Percentiles rank a stretch among this genome's conserved stretches.
Conservation (phyloP, 176 grass and related monocot species). For the Oryza meyeriana region DNA sequence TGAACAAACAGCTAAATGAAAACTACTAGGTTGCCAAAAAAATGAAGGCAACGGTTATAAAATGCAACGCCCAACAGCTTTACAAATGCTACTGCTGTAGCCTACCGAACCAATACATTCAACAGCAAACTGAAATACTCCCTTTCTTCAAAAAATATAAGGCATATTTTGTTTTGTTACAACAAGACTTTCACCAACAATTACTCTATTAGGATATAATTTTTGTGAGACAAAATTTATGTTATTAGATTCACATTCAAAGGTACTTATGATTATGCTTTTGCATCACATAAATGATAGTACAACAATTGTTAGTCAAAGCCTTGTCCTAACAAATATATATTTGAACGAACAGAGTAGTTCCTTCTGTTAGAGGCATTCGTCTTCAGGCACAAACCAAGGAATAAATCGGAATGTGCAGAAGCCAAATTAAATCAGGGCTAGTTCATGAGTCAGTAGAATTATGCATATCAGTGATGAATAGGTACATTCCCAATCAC, state of each 20-base stretch:
- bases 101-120: neutral
- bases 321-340: no score
- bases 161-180: no score
- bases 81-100: neutral
- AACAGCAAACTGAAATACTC: neutral
- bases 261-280: no score
- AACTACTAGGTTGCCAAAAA: neutral
- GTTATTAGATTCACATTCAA: no score
- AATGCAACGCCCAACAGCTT: neutral
- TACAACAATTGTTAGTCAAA: no score
- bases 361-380: no score
- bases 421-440: neutral
- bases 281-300: no score
- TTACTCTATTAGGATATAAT: no score
- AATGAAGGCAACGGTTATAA: neutral
- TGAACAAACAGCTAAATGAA: neutral
- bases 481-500: neutral
- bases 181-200: no score
- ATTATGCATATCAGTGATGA: neutral
- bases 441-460: neutral
- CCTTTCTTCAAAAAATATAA: no score
- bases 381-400: neutral
- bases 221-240: no score
- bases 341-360: no score
- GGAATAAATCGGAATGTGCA: neutral